Evolutionary conservation across 108 stramenopile species (phyloP).

Genomic region (Cyclotella cryptica): DNA sequence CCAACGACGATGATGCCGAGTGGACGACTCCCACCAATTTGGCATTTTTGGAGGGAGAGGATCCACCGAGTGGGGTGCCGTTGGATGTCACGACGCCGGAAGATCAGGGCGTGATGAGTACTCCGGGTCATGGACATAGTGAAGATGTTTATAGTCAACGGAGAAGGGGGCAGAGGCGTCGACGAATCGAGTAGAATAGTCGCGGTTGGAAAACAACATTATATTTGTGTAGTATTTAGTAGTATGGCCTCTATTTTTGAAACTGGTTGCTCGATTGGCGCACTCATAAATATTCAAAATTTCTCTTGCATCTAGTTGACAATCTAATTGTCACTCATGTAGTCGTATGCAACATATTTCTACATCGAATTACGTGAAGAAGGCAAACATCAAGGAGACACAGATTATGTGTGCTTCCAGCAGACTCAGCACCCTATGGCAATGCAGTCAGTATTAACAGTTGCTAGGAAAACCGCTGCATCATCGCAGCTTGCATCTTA

Average conservation of each 20-base stretch:
- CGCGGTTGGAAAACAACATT: too few relatives aligned
- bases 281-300: too few relatives aligned
- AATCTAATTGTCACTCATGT: neutral
- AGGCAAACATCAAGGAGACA: too few relatives aligned
- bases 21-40: neutral
- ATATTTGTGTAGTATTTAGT: too few relatives aligned
- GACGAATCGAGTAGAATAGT: slow-evolving; percentile 16
- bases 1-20: neutral
- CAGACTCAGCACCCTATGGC: too few relatives aligned
- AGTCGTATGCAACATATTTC: too few relatives aligned
- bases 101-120: slow-evolving; percentile 1
- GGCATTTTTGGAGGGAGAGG: neutral
- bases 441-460: too few relatives aligned
- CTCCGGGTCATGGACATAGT: slow-evolving; percentile 33
- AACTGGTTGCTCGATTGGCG: too few relatives aligned
- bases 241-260: too few relatives aligned
- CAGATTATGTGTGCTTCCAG: too few relatives aligned
- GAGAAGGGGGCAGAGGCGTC: slow-evolving; percentile 8
- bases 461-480: neutral
- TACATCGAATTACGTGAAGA: too few relatives aligned
- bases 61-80: neutral
- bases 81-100: slow-evolving; percentile 26
- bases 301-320: too few relatives aligned
- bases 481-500: slow-evolving; percentile 7
- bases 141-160: slow-evolving; percentile 42